A percentile compares a stretch with the other conserved stretches of the same genome.
These are phyloP conservation scores for Magnolia changhungtana DNA, from an alignment of 164 flowering plant species.

Conservation along the genomic window DNA sequence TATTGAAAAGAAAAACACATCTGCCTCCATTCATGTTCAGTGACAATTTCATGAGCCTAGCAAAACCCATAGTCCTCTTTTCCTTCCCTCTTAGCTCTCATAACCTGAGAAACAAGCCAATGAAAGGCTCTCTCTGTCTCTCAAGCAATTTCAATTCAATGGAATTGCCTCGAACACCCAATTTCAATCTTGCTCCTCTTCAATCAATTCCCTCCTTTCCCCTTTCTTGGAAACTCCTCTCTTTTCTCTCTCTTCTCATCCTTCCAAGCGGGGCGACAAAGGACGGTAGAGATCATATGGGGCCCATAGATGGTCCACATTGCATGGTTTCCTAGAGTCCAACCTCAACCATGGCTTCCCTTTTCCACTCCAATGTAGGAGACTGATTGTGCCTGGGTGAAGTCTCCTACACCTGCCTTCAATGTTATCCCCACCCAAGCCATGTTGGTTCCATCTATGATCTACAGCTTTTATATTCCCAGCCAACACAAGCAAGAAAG, in stretches of 20 bases:
- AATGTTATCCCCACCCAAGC: constrained; percentile 55
- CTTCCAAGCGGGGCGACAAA: constrained; percentile 26
- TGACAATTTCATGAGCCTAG: neutral
- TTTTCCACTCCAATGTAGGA: constrained; percentile 62
- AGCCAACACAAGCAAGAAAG: constrained; percentile 48
- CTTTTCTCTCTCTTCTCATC: constrained; percentile 19
- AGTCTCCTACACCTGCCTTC: constrained; percentile 50
- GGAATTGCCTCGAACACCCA: neutral
- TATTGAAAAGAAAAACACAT: neutral
- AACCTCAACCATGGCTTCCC: constrained; percentile 58
- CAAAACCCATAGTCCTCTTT: too few relatives aligned
- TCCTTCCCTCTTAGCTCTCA: neutral
- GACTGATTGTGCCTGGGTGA: constrained; percentile 53
- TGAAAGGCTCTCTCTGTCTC: neutral
- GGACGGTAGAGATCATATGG: constrained; percentile 50
- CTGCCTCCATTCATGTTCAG: neutral
- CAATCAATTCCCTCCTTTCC: neutral
- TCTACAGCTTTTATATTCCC: constrained; percentile 47
- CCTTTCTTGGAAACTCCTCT: neutral
- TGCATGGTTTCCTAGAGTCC: constrained; percentile 47
- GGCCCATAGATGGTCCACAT: constrained; percentile 51
- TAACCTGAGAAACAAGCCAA: neutral
- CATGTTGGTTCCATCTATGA: constrained; percentile 65
- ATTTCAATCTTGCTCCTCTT: neutral
- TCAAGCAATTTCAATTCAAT: neutral